These are phyloP conservation scores for Pycnococcus provasolii DNA, from an alignment of 139 green algal genomes.

Conservation along the genomic window DNA sequence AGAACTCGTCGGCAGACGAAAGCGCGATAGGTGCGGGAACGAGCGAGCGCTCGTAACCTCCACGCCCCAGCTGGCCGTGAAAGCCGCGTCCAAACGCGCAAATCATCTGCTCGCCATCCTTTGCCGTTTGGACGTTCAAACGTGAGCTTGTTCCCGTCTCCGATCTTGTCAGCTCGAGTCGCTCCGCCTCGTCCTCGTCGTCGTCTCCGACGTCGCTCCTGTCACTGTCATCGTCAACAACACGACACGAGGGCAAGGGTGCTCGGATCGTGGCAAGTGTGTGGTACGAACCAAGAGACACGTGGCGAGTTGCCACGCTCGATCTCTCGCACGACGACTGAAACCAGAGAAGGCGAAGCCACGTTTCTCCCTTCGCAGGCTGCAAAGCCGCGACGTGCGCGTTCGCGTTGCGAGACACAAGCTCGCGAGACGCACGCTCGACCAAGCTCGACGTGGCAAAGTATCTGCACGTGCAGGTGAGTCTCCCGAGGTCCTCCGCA, in stretches of 20 bases:
- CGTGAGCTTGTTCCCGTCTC: conserved; percentile 17
- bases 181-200: conserved; percentile 22
- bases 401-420: neutral
- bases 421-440: neutral
- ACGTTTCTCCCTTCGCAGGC: neutral
- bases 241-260: neutral
- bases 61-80: conserved; percentile 57
- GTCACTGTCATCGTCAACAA: conserved; percentile 38
- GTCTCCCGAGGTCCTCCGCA: neutral
- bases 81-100: conserved; percentile 49
- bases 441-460: neutral
- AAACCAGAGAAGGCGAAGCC: neutral
- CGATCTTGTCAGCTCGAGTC: neutral
- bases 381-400: neutral
- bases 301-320: neutral
- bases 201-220: conserved; percentile 57
- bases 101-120: conserved; percentile 7
- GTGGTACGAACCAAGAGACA: too few species aligned
- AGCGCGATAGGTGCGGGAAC: conserved; percentile 24
- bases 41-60: conserved; percentile 13
- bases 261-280: neutral
- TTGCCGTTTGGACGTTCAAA: conserved; percentile 32
- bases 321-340: neutral
- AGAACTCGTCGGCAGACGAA: too few species aligned
- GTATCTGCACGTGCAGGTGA: neutral